A percentile compares a stretch with the other conserved stretches of the same genome.
phyloP scores from a whole-genome alignment of 768 basidiomycete species.

The Pleurotus salmoneostramineus region DNA sequence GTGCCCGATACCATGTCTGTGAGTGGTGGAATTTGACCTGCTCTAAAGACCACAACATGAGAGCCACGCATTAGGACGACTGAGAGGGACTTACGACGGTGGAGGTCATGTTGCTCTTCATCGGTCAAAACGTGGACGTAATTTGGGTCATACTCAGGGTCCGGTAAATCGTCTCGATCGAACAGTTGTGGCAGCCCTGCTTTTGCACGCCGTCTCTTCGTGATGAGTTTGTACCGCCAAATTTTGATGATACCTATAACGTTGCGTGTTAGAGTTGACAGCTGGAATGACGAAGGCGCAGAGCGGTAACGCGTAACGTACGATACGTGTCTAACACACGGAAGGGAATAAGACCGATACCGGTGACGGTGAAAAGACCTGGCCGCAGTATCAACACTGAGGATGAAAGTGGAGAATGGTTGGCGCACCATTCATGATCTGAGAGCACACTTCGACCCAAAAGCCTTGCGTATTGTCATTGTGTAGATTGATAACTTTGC shows the following conservation, averaged over 20 bases:
- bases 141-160: conserved; percentile 67
- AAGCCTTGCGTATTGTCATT: conserved; percentile 67
- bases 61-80: background rate
- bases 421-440: conserved; percentile 64
- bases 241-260: conserved; percentile 64
- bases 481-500: conserved; percentile 66
- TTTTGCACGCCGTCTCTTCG: conserved; percentile 51
- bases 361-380: conserved; percentile 79
- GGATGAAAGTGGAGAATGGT: background rate
- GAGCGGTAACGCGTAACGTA: conserved; percentile 27
- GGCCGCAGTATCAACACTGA: background rate
- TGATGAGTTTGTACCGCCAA: conserved; percentile 66
- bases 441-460: conserved; percentile 79
- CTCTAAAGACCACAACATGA: conserved; percentile 31
- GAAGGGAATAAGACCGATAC: conserved; percentile 76
- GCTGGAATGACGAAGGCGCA: background rate
- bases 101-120: conserved; percentile 58
- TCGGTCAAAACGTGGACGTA: conserved; percentile 70
- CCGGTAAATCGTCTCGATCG: conserved; percentile 78
- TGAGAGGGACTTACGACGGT: conserved; percentile 48
- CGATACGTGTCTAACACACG: conserved; percentile 75
- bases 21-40: conserved; percentile 65
- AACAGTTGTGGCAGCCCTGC: conserved; percentile 66
- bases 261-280: background rate
- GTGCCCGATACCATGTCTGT: conserved; percentile 85